Base-by-base conservation (phyloP, 164 flowering plant genomes). In the Liquidambar formosana region DNA sequence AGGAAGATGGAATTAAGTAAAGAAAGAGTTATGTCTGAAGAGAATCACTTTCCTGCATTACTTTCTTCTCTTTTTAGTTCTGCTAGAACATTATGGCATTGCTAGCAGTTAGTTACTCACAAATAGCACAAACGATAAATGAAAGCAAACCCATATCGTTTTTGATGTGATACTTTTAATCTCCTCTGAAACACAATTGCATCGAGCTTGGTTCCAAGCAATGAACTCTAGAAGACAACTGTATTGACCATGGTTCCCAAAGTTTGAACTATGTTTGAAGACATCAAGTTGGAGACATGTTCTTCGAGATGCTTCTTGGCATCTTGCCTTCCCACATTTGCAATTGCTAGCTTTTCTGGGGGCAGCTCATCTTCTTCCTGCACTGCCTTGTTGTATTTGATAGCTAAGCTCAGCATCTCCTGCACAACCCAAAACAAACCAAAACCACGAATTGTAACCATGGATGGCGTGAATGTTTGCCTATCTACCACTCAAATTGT, bases 201-300 rank as follows among this genome's bases (percentile, higher is more conserved):
- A 33, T 33, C 41, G 11, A 60, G 46, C 61, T 57, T 26, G n/a
- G n/a, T 26, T 12, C 61, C 38, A 68, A 47, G 33, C 63, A 28
- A 2, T 6, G 12, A 49, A 12, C 27, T 45, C 57, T 84, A 91
- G 77, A 93, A 93, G 46, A 93, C 96, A 45, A 93, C 97, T 0
- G 98, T 94, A 80, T 94, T 93, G 9, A 91, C 85, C 98, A 94
- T 92, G 53, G 97, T 94, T 13, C 96, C 94, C 44, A 94, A 68
- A 3, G 94, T 92, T 69, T 92, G 98, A 60, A 90, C 76, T 51
- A 92, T 94, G 84, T 94, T 92, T 10, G 97, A 86, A 13, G 98
- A 94, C 98, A 90, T 94, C 82, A 94, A 78, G 77, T 86, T 86
- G 52, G 93, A 85, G 73, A 89, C 93, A 62, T 86, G 93, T 25